These are phyloP conservation scores for Spergularia marina DNA, from an alignment of 148 eudicot species.

Conservation along the genomic window DNA sequence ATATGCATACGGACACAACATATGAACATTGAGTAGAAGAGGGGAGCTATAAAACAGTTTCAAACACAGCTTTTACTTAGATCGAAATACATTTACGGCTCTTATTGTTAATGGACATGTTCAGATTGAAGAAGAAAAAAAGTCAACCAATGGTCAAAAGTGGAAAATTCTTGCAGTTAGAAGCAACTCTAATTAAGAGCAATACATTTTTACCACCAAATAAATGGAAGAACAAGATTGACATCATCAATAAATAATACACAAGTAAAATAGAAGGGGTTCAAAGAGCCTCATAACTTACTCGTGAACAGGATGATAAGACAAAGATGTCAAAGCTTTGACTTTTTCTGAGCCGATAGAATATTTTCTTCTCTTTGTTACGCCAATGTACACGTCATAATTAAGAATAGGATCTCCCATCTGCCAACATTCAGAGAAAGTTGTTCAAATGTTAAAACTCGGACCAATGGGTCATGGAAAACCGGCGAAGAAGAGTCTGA, in stretches of 20 bases:
- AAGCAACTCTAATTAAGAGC: too few relatives aligned
- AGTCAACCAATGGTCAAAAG: not conserved
- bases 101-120: not conserved
- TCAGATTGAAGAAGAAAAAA: not conserved
- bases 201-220: not conserved
- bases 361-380: slow-evolving; percentile 74
- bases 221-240: not conserved
- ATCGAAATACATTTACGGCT: not conserved
- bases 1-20: too few relatives aligned
- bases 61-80: too few relatives aligned
- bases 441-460: not conserved
- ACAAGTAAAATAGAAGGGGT: not conserved
- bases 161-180: too few relatives aligned
- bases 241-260: not conserved
- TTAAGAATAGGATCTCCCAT: slow-evolving; percentile 35
- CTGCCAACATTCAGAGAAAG: slow-evolving; percentile 37
- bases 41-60: too few relatives aligned
- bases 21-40: too few relatives aligned
- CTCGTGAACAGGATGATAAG: slow-evolving; percentile 68
- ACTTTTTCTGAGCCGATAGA: slow-evolving; percentile 53
- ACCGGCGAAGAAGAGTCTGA: not conserved
- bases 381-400: slow-evolving; percentile 62
- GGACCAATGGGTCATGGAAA: not conserved
- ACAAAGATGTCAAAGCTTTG: slow-evolving; percentile 46
- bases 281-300: slow-evolving; percentile 34